Conservation (phyloP, 2,329 filamentous ascomycete genomes). For the Trichoderma arundinaceum region DNA sequence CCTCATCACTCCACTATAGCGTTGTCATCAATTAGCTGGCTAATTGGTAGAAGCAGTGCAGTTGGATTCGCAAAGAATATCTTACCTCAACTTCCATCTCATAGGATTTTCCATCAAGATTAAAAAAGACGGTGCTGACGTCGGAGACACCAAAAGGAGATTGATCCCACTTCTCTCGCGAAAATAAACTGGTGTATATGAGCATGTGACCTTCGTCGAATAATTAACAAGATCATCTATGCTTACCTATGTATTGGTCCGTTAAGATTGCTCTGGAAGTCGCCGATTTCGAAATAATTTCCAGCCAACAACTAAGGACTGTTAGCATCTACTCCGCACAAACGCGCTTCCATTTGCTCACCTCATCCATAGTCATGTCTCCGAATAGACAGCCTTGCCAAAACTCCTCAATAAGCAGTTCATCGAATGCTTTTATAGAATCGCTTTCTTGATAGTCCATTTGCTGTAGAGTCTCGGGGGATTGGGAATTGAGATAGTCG, state of each 20-base stretch:
- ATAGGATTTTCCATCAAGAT: neutral
- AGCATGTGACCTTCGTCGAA: neutral
- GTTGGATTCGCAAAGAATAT: neutral
- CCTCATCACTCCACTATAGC: constrained; percentile 35
- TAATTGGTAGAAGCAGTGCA: neutral
- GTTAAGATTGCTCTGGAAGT: constrained; percentile 31
- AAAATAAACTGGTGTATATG: neutral
- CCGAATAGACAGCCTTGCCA: constrained; percentile 42
- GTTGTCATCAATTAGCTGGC: neutral
- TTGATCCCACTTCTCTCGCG: constrained; percentile 14
- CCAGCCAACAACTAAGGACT: constrained; percentile 36
- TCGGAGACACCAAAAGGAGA: neutral
- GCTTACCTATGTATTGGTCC: constrained; percentile 38
- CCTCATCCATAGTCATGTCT: constrained; percentile 44
- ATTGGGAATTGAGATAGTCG: constrained; percentile 34
- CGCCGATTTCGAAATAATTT: constrained; percentile 36
- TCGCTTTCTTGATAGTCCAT: neutral
- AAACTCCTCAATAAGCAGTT: constrained; percentile 40
- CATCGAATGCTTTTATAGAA: constrained; percentile 37
- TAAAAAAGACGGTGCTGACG: neutral
- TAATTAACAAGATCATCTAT: too few species aligned
- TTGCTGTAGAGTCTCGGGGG: neutral
- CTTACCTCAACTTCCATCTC: constrained; percentile 2
- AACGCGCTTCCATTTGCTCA: constrained; percentile 10
- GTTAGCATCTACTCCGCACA: neutral